Conservation (phyloP, 176 grass and related monocot species). For the Carex kokanica region DNA sequence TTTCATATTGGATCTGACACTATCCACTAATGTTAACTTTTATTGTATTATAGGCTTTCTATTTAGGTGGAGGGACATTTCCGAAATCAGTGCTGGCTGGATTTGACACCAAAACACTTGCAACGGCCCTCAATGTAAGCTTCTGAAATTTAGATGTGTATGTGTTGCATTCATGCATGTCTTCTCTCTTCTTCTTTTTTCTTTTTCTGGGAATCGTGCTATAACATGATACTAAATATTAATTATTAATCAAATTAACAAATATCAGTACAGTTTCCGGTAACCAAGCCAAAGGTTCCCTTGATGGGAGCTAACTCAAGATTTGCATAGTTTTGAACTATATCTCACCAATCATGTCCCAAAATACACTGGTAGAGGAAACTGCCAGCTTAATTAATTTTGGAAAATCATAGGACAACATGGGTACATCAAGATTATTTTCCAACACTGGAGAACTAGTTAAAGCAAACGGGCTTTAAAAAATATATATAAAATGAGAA, state of each 20-base stretch:
- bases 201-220: background rate
- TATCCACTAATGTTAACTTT: background rate
- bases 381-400: background rate
- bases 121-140: slow-evolving; percentile 71
- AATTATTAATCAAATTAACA: background rate
- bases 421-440: background rate
- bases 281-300: background rate
- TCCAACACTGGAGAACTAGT: background rate
- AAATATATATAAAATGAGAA: background rate
- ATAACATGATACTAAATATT: background rate
- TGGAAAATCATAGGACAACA: background rate
- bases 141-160: background rate
- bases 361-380: background rate
- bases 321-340: background rate
- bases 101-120: slow-evolving; percentile 51
- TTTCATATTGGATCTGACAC: background rate
- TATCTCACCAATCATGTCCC: background rate
- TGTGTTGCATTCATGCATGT: background rate
- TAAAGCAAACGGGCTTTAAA: background rate
- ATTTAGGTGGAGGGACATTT: slow-evolving; percentile 46
- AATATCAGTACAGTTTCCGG: background rate
- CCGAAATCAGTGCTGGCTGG: slow-evolving; percentile 48
- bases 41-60: slow-evolving; percentile 58
- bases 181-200: background rate
- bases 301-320: background rate